These are phyloP conservation scores for Diaporthe citriasiana DNA, from an alignment of 2,329 filamentous ascomycete genomes.

Conservation along the genomic window DNA sequence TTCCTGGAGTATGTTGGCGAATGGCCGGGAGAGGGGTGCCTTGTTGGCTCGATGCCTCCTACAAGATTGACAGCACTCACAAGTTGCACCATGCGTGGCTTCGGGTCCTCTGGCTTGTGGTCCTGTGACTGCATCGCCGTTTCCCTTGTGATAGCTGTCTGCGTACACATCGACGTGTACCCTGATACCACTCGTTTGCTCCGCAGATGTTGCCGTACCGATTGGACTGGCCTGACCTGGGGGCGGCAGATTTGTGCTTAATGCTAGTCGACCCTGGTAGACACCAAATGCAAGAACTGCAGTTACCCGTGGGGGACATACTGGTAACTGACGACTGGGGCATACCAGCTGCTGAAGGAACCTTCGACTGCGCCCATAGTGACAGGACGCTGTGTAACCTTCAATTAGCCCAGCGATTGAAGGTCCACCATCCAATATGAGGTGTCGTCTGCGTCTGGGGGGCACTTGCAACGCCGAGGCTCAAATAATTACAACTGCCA, in stretches of 20 bases:
- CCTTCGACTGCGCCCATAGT: conserved; percentile 32
- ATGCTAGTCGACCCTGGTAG: conserved; percentile 27
- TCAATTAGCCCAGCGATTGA: conserved; percentile 25
- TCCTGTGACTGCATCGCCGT: background rate
- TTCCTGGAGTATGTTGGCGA: background rate
- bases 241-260: conserved; percentile 29
- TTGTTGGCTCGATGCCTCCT: conserved; percentile 3
- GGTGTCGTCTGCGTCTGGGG: conserved; percentile 24
- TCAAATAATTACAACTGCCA: conserved; percentile 27
- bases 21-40: background rate
- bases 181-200: conserved; percentile 9
- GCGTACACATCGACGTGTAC: conserved; percentile 15
- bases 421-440: conserved; percentile 20
- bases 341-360: conserved; percentile 24
- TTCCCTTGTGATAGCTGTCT: conserved; percentile 19
- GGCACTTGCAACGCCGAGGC: conserved; percentile 19
- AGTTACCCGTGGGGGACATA: conserved; percentile 35
- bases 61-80: conserved; percentile 24
- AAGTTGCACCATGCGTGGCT: conserved; percentile 28
- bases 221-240: conserved; percentile 6
- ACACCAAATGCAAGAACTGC: conserved; percentile 35
- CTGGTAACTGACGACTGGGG: conserved; percentile 19
- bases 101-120: conserved; percentile 12
- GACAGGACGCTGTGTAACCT: conserved; percentile 38
- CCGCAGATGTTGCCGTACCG: conserved; percentile 19